phyloP scores from a whole-genome alignment of 495 filamentous ascomycete genomes.

The Viridothelium virens region DNA sequence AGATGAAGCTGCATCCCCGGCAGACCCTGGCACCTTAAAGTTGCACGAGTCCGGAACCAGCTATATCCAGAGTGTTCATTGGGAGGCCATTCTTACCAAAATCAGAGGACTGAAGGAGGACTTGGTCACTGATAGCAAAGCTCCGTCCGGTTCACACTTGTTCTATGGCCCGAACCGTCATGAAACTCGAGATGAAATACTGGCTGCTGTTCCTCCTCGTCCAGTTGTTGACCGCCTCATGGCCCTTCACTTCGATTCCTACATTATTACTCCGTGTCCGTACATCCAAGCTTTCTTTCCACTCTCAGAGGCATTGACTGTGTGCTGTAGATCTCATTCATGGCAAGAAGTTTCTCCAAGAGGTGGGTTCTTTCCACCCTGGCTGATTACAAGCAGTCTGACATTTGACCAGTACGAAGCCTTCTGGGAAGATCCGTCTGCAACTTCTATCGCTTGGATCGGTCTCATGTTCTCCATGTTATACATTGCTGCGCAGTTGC shows the following conservation, averaged over 20 bases:
- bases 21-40: slow-evolving; percentile 46
- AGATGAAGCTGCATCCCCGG: not conserved
- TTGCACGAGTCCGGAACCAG: slow-evolving; percentile 72
- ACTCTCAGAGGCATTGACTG: not conserved
- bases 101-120: slow-evolving; percentile 21
- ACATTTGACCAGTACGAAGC: slow-evolving; percentile 36
- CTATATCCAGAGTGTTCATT: slow-evolving; percentile 84
- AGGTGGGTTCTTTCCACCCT: not conserved
- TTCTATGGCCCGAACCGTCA: not conserved
- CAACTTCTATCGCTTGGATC: slow-evolving; percentile 32
- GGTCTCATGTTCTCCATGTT: slow-evolving; percentile 30
- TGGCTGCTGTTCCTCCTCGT: not conserved
- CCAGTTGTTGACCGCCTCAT: not conserved
- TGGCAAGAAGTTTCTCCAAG: not conserved
- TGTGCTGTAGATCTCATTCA: not conserved
- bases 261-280: not conserved
- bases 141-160: not conserved
- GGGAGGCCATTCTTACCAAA: slow-evolving; percentile 78
- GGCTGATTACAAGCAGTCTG: slow-evolving; percentile 27
- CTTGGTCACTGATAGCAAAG: not conserved
- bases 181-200: not conserved
- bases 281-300: not conserved
- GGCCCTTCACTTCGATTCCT: not conserved
- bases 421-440: slow-evolving; percentile 30
- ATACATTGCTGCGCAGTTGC: slow-evolving; percentile 21